phyloP scores from a whole-genome alignment of 208 protist species.

The Wallacemonas collosoma region DNA sequence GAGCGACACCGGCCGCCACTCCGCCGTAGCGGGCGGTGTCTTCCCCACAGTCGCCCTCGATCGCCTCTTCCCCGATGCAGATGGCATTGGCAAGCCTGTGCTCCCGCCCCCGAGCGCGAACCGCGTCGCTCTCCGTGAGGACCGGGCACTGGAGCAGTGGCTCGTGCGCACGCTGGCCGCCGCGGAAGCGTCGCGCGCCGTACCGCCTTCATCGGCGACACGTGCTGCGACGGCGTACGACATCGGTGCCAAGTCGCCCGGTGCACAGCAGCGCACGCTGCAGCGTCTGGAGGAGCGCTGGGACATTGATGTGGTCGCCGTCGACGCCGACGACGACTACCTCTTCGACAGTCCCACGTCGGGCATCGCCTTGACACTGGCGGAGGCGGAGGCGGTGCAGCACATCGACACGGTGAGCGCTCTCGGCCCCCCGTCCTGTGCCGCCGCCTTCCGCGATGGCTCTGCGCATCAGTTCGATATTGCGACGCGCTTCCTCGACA shows the following conservation, averaged over 20 bases:
- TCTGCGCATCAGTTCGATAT: slow-evolving; percentile 22
- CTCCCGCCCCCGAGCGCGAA: not conserved
- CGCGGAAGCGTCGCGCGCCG: not conserved
- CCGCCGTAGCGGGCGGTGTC: not conserved
- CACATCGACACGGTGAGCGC: slow-evolving; percentile 12
- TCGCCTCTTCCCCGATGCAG: slow-evolving; percentile 2
- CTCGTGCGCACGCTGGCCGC: slow-evolving; percentile 11
- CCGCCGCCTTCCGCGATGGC: slow-evolving; percentile 18
- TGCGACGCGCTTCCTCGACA: slow-evolving; percentile 33
- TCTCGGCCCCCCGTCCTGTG: slow-evolving; percentile 3
- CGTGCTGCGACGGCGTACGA: not conserved
- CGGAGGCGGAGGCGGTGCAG: slow-evolving; percentile 7
- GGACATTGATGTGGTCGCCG: slow-evolving; percentile 12
- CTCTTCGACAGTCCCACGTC: not conserved
- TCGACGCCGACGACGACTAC: slow-evolving; percentile 11
- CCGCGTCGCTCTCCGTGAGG: not conserved
- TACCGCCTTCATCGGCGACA: no score
- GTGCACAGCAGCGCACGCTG: not conserved
- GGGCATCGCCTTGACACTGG: slow-evolving; percentile 9
- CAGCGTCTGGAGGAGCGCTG: slow-evolving; percentile 13
- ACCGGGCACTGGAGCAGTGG: slow-evolving; percentile 14
- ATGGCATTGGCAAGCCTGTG: not conserved
- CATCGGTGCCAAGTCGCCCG: not conserved
- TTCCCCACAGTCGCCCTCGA: slow-evolving; percentile 9
- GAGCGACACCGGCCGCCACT: not conserved